Conservation (phyloP, 805 yeast species). For the Candida sithepensis region DNA sequence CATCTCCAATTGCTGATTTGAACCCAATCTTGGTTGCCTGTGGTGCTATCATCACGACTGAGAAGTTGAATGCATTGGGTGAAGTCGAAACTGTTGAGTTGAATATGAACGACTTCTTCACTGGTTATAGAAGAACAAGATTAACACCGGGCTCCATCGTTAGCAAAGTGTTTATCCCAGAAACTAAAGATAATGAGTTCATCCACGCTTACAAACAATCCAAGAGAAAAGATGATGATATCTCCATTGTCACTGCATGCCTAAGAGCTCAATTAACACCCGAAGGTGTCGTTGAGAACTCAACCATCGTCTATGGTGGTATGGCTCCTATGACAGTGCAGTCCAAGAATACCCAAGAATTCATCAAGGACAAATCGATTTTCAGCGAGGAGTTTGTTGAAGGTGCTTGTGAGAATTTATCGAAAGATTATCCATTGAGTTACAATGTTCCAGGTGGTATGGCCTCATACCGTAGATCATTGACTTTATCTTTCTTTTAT, state of each 20-base stretch:
- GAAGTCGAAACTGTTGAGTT: constrained; percentile 23
- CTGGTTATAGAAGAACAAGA: constrained; percentile 39
- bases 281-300: constrained; percentile 25
- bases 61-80: constrained; percentile 27
- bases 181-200: constrained; percentile 33
- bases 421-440: constrained; percentile 35
- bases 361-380: constrained; percentile 23
- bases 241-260: constrained; percentile 45
- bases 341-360: constrained; percentile 32
- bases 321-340: constrained; percentile 45
- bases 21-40: constrained; percentile 44
- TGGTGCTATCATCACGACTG: constrained; percentile 36
- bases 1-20: constrained; percentile 46
- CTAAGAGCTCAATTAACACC: constrained; percentile 26
- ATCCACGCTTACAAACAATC: constrained; percentile 42
- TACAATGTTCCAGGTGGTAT: constrained; percentile 48
- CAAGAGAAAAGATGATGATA: constrained; percentile 48
- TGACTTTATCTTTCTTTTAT: constrained; percentile 43
- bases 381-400: constrained; percentile 27
- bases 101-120: constrained; percentile 39
- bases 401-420: constrained; percentile 25
- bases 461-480: constrained; percentile 43
- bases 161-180: constrained; percentile 38
- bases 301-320: constrained; percentile 42
- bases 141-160: constrained; percentile 35